Evolutionary conservation across 192 early-diverging fungal species (phyloP), one percentile per base, ranked within the genome.

Genomic region (Obelidium mucronatum): DNA sequence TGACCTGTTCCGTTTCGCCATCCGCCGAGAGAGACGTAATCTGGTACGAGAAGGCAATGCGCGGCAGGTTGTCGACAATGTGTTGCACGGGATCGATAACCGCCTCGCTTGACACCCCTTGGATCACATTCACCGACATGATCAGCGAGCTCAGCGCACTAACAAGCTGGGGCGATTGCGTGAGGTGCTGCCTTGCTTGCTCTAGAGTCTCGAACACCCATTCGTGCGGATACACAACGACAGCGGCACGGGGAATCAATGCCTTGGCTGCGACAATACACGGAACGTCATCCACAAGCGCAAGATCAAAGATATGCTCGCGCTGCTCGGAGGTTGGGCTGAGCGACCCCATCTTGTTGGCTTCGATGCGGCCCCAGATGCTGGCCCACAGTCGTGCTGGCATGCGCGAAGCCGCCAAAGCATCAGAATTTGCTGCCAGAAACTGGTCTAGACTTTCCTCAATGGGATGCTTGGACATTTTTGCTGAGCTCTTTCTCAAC

Each of bases 331-430:
- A 22, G 8, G 31, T 72, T 1, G 69, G 69, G 24, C 22, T 28
- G 22, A 31, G 51, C 11, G 69, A 58, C 17, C 69, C 69, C 1
- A 72, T 22, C 69, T 59, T 55, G 52, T 24, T 40, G 28, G 69
- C 69, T 58, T 72, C 69, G 30, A 72, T 72, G 13, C 69, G 51
- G 54, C 69, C 69, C 69, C 69, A 72, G 34, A 72, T 58, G 11
- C 24, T 33, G 28, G 69, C 69, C 51, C 54, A 58, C 13, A 72
- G 69, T 1, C 54, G 26, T 19, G 22, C 11, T 1, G 69, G 69
- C 69, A 72, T 72, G 11, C 52, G 53, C 17, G 55, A 17, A 24
- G 54, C 36, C 19, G 1, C 53, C n/a, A 72, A 36, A 8, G 39
- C 13, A 1, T 28, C 34, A 1, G 31, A 17, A 36, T 72, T 72